Evolutionary conservation across 805 yeast genomes (phyloP), one percentile per base, ranked within the genome.

Genomic region (Sugiyamaella mastotermitis): DNA sequence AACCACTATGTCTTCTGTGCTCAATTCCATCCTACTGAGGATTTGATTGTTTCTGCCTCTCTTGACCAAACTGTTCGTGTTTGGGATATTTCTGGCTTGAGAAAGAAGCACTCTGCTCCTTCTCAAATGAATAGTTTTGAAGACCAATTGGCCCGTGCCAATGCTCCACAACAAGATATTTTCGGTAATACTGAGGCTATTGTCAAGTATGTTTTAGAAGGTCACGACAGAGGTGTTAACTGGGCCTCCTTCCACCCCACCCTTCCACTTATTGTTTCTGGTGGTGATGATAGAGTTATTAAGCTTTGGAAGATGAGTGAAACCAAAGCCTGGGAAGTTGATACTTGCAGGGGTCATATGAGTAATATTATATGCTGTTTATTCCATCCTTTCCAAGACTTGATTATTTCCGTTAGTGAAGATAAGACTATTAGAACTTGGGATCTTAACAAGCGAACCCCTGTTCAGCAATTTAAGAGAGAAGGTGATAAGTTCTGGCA

Each of bases 181-280:
- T 92, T 92, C 64, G 97, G 97, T 39, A 83, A 83, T 60, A 82
- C 85, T 15, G 95, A 87, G 59, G 95, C 95, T 28, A 79, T 86
- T 43, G 97, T 90, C 42, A 92, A 94, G 64, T 92, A 83, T 58
- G 95, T 92, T 14, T 71, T 92, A 44, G 97, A 94, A 61, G 99
- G 98, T 36, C 99, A 92, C 60, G 95, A 92, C 55, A 81, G 95
- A 60, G 97, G 97, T 58, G 98, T 92, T 55, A 90, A 92, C 60
- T 92, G 95, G 95, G 97, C 97, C 15, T 71, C 95, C 9, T 94
- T 94, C 77, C 99, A 92, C 60, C 98, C 98, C 32, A 86, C 90
- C 17, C 71, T 87, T 58, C 97, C 97, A 10, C 71, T 92, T 50
- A 87, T 92, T 57, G 94, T 88, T 14, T 85, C 96, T 13, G 94